Base-by-base conservation (phyloP, 176 grass and related monocot species). In the Canna indica region DNA sequence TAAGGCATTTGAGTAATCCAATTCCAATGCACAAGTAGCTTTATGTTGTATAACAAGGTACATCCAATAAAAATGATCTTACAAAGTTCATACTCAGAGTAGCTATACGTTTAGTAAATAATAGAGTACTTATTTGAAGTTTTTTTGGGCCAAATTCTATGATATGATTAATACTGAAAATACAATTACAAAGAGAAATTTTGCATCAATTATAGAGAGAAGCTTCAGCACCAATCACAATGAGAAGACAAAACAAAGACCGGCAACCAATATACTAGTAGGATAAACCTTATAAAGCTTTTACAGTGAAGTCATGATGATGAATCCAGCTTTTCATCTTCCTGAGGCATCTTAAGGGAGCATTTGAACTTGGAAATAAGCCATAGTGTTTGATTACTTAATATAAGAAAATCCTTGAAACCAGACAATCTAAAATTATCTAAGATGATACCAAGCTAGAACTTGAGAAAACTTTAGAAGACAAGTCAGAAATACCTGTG, bases 401-500 rank as follows among this genome's bases (percentile, higher is more conserved):
- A 58, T 44, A 44, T 44, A 62, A 32, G 12, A 32, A 14, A 32
- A 61, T 14, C 24, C 10, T 32, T 27, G 31, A 61, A 30, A 3
- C 58, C 16, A 61, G 8, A 29, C 59, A 33, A 17, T 33, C 30
- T 10, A 4, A 33, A 14, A 18, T 16, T 34, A 34, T 12, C 15
- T 38, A 36, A 24, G 1, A 12, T 15, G 39, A 38, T 6, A 66
- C 17, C 11, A 39, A 39, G 22, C 63, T n/a, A n/a, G 17, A 38
- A 39, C 2, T 12, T 38, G 30, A 54, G 20, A 36, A 5, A 72
- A 36, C 53, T 3, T 54, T 8, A 59, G 71, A 73, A 16, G 22
- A 52, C 54, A 59, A 39, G 22, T 38, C 38, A 28, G 30, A 64
- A 14, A 81, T 86, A 92, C 93, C 88, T 81, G 88, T 97, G 27